phyloP scores from a whole-genome alignment of 1,284 basidiomycete genomes.

The Somion occarium region DNA sequence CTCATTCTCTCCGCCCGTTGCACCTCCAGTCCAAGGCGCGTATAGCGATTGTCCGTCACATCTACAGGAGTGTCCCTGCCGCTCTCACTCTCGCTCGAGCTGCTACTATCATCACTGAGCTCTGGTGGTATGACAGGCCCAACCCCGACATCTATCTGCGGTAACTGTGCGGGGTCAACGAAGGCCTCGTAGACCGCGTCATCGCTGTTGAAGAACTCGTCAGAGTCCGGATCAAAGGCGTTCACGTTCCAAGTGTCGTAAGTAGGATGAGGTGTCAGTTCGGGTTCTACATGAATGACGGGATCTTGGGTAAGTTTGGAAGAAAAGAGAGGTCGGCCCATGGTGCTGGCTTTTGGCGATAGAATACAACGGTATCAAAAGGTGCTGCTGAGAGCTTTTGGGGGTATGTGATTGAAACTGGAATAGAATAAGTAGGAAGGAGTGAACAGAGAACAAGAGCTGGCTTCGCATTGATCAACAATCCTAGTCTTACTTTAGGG shows the following conservation, averaged over 20 bases:
- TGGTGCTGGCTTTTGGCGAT: constrained; percentile 20
- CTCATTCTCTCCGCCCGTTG: constrained; percentile 7
- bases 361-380: constrained; percentile 19
- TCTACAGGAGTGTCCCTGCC: constrained; percentile 32
- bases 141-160: constrained; percentile 8
- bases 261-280: constrained; percentile 29
- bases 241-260: constrained; percentile 64
- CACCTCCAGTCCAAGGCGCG: not conserved
- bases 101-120: constrained; percentile 16
- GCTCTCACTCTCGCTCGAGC: constrained; percentile 27
- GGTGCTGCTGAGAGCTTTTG: constrained; percentile 26
- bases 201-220: constrained; percentile 60
- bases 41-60: constrained; percentile 24
- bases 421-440: constrained; percentile 11
- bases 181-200: constrained; percentile 67
- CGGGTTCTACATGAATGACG: constrained; percentile 46
- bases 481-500: constrained; percentile 16
- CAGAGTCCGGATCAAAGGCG: constrained; percentile 75
- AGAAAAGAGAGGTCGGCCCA: constrained; percentile 71
- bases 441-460: constrained; percentile 10
- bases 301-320: constrained; percentile 35
- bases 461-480: too few species aligned
- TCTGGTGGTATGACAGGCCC: constrained; percentile 7
- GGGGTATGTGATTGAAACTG: constrained; percentile 19
- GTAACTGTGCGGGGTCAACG: constrained; percentile 35